These are phyloP conservation scores for Plasmodium fragile DNA, from an alignment of 169 alveolate genomes.

Conservation along the genomic window DNA sequence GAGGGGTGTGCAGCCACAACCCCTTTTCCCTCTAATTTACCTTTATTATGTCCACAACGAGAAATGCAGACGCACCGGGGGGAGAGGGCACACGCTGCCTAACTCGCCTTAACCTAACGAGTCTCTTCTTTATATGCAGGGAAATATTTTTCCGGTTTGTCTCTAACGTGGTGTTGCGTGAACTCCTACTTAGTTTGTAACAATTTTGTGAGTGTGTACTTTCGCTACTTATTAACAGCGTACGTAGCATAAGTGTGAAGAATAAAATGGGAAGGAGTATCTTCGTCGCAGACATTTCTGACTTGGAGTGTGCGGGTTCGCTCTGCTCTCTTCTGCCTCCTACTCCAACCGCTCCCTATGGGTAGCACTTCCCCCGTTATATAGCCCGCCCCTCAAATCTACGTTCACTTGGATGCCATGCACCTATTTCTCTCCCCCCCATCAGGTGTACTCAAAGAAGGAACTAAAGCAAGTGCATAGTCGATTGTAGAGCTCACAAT, in stretches of 20 bases:
- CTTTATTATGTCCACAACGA: conserved; percentile 64
- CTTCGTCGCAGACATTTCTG: conserved; percentile 53
- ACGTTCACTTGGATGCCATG: neutral
- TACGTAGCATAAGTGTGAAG: conserved; percentile 6
- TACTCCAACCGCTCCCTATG: neutral
- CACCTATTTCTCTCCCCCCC: neutral
- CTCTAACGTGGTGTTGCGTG: neutral
- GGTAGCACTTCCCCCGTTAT: neutral
- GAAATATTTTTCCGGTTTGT: conserved; percentile 6
- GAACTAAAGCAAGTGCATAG: neutral
- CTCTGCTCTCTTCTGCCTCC: neutral
- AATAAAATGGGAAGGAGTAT: neutral
- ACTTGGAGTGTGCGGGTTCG: neutral
- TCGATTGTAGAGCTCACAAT: neutral
- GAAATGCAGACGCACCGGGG: conserved; percentile 9
- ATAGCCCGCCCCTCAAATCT: neutral
- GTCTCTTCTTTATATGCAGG: neutral
- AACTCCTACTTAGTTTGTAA: neutral
- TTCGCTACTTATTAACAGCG: conserved; percentile 29
- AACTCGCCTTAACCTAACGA: neutral
- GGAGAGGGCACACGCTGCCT: neutral
- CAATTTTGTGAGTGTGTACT: conserved; percentile 1
- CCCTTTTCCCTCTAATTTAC: conserved; percentile 4
- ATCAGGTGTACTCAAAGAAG: neutral
- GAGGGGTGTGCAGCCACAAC: neutral